Evolutionary conservation across 805 yeast species (phyloP).

Genomic region (Schizosaccharomyces octosporus): DNA sequence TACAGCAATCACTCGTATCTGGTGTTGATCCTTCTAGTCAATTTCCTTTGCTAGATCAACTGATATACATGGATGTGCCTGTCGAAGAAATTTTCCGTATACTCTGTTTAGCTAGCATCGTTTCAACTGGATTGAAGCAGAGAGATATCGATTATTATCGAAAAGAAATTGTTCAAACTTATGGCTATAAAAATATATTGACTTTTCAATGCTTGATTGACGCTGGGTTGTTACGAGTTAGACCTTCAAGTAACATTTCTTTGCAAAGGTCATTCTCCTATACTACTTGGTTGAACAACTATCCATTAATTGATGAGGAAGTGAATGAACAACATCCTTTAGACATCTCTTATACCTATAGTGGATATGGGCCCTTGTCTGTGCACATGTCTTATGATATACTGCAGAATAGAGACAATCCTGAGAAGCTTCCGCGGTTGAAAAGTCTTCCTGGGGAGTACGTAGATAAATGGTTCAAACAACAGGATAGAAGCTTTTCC

Average conservation of each 20-base stretch:
- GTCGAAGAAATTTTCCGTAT: slow-evolving; percentile 26
- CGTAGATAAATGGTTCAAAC: background rate
- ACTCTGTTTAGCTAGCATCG: slow-evolving; percentile 32
- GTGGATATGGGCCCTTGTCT: slow-evolving; percentile 61
- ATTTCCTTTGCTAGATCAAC: slow-evolving; percentile 21
- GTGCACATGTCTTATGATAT: slow-evolving; percentile 45
- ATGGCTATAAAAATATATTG: slow-evolving; percentile 32
- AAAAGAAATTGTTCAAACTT: slow-evolving; percentile 32
- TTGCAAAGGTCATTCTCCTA: slow-evolving; percentile 9
- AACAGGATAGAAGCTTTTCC: background rate
- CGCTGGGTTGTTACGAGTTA: slow-evolving; percentile 23
- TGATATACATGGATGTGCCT: slow-evolving; percentile 24
- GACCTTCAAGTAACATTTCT: slow-evolving; percentile 20
- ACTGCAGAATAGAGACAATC: slow-evolving; percentile 21
- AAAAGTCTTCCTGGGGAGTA: background rate
- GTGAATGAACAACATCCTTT: slow-evolving; percentile 20
- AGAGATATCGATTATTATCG: slow-evolving; percentile 34
- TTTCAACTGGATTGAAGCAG: slow-evolving; percentile 43
- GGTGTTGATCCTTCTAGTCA: slow-evolving; percentile 19
- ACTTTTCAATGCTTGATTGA: slow-evolving; percentile 26
- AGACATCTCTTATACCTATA: slow-evolving; percentile 37
- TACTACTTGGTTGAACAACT: slow-evolving; percentile 16
- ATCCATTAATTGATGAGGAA: slow-evolving; percentile 12
- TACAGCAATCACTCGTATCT: slow-evolving; percentile 48
- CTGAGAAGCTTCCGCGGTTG: background rate